A percentile compares a stretch with the other conserved stretches of the same genome.
These are phyloP conservation scores for Rhododendron griersonianum DNA, from an alignment of 148 eudicot species.

Conservation along the genomic window DNA sequence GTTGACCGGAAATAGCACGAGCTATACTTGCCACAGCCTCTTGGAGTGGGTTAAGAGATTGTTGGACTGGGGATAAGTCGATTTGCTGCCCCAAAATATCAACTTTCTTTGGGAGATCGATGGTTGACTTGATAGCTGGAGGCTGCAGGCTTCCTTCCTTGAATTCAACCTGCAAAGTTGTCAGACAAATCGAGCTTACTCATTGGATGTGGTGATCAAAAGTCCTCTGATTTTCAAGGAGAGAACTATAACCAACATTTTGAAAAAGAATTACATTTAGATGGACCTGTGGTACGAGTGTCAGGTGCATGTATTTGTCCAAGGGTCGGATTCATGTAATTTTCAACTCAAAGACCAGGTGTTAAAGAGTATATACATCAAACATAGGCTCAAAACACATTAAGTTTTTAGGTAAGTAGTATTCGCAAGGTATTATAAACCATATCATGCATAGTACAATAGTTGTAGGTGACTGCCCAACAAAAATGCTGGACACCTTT, in stretches of 20 bases:
- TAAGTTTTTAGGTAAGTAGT: neutral
- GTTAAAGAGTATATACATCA: neutral
- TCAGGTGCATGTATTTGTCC: neutral
- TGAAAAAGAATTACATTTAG: neutral
- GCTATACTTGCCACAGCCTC: conserved; percentile 58
- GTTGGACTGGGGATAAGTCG: conserved; percentile 65
- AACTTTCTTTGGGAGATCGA: conserved; percentile 71
- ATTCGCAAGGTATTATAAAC: neutral
- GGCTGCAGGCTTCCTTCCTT: conserved; percentile 86
- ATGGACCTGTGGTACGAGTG: neutral
- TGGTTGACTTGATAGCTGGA: conserved; percentile 75
- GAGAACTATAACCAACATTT: neutral
- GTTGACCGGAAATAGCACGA: conserved; percentile 51
- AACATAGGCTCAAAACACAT: neutral
- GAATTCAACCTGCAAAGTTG: conserved; percentile 63
- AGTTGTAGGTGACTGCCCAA: neutral
- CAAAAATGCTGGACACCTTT: neutral
- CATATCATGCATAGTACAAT: neutral
- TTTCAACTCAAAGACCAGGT: neutral
- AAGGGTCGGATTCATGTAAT: neutral
- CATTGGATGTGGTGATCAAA: neutral
- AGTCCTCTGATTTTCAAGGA: neutral
- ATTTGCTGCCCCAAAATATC: conserved; percentile 77
- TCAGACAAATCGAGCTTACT: neutral
- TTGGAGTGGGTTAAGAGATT: conserved; percentile 71